phyloP scores from a whole-genome alignment of 768 basidiomycete species.

The Megacollybia marginata region DNA sequence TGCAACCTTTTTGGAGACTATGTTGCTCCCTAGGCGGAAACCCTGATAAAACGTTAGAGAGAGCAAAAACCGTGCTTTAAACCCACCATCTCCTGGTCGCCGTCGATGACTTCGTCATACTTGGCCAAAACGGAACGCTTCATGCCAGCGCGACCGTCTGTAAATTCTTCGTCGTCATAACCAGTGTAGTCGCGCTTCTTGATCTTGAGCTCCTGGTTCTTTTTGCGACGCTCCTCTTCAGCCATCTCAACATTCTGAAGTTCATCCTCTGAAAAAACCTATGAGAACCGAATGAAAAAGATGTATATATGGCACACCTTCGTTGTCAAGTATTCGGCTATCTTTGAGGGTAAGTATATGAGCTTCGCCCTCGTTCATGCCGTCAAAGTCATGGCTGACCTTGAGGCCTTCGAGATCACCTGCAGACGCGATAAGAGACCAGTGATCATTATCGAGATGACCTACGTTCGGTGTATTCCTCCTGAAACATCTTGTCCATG shows the following conservation, averaged over 20 bases:
- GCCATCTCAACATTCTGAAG: slow-evolving; percentile 94
- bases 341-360: slow-evolving; percentile 97
- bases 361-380: slow-evolving; percentile 88
- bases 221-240: slow-evolving; percentile 74
- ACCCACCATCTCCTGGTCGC: slow-evolving; percentile 56
- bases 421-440: slow-evolving; percentile 20
- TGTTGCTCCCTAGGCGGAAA: slow-evolving; percentile 75
- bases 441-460: slow-evolving; percentile 1
- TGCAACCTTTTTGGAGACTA: slow-evolving; percentile 30
- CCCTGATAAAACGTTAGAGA: slow-evolving; percentile 39
- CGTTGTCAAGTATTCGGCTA: slow-evolving; percentile 88
- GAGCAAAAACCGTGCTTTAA: slow-evolving; percentile 1
- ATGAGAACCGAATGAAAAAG: background rate
- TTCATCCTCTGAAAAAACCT: slow-evolving; percentile 79
- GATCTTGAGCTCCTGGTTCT: slow-evolving; percentile 78
- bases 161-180: slow-evolving; percentile 95
- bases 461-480: slow-evolving; percentile 85
- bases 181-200: slow-evolving; percentile 89
- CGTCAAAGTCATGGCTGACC: slow-evolving; percentile 92
- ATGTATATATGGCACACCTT: slow-evolving; percentile 46
- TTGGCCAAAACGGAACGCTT: slow-evolving; percentile 82
- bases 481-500: slow-evolving; percentile 70
- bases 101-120: slow-evolving; percentile 88
- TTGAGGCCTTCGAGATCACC: slow-evolving; percentile 91
- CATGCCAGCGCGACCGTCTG: slow-evolving; percentile 63